A percentile compares a stretch with the other conserved stretches of the same genome.
Evolutionary conservation across 2,329 filamentous ascomycete genomes (phyloP).

Genomic region (Cordyceps fumosorosea): DNA sequence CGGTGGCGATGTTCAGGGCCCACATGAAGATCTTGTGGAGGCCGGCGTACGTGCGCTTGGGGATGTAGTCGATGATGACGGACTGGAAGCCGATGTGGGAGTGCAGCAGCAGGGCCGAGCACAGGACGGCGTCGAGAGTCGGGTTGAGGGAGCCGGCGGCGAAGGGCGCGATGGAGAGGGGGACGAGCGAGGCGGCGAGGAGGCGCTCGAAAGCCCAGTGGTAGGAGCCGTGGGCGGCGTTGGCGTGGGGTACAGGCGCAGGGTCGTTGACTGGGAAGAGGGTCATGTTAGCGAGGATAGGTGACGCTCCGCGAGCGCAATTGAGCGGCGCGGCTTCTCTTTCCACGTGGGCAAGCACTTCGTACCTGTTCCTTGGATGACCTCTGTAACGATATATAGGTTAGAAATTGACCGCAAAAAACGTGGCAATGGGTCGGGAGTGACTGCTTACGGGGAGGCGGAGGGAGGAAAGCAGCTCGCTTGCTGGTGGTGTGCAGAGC

Average conservation of each 20-base stretch:
- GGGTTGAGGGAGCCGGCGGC: conserved; percentile 89
- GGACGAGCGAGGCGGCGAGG: conserved; percentile 73
- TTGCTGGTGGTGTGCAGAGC: conserved; percentile 81
- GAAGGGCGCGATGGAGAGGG: conserved; percentile 85
- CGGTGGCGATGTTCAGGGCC: conserved; percentile 70
- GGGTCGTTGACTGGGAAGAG: conserved; percentile 75
- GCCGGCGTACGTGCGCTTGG: conserved; percentile 60
- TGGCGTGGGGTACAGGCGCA: conserved; percentile 62
- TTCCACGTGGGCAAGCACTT: neutral
- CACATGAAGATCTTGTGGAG: conserved; percentile 64
- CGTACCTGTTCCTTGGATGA: conserved; percentile 68
- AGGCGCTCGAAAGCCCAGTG: conserved; percentile 97
- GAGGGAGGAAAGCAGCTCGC: conserved; percentile 73
- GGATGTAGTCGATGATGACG: conserved; percentile 87
- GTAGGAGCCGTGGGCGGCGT: conserved; percentile 84
- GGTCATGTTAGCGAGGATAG: conserved; percentile 5
- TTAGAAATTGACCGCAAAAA: neutral
- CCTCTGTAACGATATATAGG: conserved; percentile 44
- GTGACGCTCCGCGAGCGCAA: neutral
- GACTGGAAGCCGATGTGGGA: conserved; percentile 94
- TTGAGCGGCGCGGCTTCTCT: neutral
- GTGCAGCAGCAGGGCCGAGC: conserved; percentile 78
- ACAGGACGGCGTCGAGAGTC: conserved; percentile 76
- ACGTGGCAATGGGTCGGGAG: neutral
- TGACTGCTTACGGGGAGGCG: conserved; percentile 67